phyloP scores from a whole-genome alignment of 2,329 filamentous ascomycete genomes.

The Sporothrix brunneoviolacea region DNA sequence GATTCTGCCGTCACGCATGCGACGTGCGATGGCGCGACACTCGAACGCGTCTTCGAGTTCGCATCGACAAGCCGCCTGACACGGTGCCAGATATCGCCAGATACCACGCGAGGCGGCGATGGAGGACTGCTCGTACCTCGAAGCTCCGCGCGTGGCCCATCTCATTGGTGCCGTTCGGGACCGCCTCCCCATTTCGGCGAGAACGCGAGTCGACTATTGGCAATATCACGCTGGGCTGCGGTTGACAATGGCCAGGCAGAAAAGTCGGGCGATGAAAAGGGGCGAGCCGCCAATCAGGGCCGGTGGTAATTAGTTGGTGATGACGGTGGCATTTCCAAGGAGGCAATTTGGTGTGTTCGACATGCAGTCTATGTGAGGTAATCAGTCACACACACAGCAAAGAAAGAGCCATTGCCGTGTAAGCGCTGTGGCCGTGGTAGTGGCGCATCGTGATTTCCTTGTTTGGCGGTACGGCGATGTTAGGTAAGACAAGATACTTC shows the following conservation, averaged over 20 bases:
- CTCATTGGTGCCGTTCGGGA: too few relatives aligned
- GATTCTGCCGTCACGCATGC: too few relatives aligned
- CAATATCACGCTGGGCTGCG: constrained; percentile 2
- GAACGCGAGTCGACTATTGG: background rate
- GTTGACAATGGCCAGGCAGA: background rate
- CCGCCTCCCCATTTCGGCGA: background rate
- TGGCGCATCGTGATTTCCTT: background rate
- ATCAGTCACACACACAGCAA: too few relatives aligned
- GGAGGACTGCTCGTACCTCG: too few relatives aligned
- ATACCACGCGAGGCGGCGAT: too few relatives aligned
- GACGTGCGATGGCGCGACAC: background rate
- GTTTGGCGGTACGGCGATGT: background rate
- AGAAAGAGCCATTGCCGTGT: background rate
- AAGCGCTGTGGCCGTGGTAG: background rate
- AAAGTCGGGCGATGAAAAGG: background rate
- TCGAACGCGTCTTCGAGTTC: background rate
- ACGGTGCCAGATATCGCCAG: too few relatives aligned
- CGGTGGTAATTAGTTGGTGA: background rate
- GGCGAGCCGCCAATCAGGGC: background rate
- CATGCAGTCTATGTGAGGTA: too few relatives aligned
- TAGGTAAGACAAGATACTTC: too few relatives aligned
- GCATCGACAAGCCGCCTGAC: too few relatives aligned
- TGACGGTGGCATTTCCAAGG: background rate
- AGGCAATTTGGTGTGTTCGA: background rate
- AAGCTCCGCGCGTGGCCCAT: too few relatives aligned